Evolutionary conservation across 2,329 filamentous ascomycete genomes (phyloP).

Genomic region (Sporothrix globosa): DNA sequence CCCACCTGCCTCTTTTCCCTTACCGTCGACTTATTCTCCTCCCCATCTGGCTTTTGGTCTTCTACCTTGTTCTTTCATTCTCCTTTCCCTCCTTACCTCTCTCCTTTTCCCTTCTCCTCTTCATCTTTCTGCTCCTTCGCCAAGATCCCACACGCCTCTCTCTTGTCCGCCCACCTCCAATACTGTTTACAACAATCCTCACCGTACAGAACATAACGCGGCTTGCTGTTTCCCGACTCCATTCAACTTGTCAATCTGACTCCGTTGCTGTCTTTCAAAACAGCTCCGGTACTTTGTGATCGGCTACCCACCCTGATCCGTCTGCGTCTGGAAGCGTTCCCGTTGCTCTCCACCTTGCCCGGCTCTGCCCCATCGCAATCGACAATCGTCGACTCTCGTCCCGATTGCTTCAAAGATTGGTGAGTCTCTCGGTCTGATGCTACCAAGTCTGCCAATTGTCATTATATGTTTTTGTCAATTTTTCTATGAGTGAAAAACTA

Average conservation of each 20-base stretch:
- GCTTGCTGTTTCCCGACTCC: neutral
- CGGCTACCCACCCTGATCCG: conserved; percentile 9
- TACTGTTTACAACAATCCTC: neutral
- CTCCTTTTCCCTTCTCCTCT: neutral
- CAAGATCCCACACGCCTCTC: neutral
- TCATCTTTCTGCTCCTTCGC: neutral
- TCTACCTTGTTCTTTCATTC: neutral
- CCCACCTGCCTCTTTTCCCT: conserved; percentile 7
- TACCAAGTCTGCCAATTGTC: neutral
- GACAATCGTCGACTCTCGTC: conserved; percentile 5
- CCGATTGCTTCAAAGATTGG: conserved; percentile 6
- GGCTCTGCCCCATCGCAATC: neutral
- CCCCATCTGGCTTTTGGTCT: neutral
- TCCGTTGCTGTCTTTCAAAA: neutral
- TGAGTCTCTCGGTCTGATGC: neutral
- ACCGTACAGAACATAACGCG: neutral
- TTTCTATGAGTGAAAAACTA: neutral
- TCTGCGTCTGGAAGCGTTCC: neutral
- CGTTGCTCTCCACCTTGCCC: conserved; percentile 13
- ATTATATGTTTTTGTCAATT: neutral
- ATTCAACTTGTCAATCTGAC: neutral
- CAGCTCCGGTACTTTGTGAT: neutral
- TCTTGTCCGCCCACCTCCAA: neutral
- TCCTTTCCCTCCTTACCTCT: neutral
- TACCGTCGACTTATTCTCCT: conserved; percentile 1